These are phyloP conservation scores for Trametes villosa DNA, from an alignment of 768 basidiomycete genomes.

Conservation along the genomic window DNA sequence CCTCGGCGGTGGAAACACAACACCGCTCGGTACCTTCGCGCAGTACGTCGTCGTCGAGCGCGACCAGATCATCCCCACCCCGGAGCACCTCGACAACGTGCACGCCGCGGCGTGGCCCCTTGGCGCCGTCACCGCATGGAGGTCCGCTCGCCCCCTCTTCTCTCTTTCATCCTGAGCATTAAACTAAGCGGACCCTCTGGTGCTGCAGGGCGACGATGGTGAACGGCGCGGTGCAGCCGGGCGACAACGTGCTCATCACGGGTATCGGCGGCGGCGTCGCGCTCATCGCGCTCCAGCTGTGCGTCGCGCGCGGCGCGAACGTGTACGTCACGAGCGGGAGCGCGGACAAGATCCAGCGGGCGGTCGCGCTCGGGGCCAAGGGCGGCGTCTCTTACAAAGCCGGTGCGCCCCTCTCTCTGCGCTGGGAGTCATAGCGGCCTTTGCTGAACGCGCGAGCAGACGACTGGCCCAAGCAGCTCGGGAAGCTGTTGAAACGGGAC, in stretches of 20 bases:
- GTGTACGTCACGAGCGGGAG: constrained; percentile 85
- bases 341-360: constrained; percentile 69
- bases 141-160: constrained; percentile 48
- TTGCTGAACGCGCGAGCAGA: constrained; percentile 17
- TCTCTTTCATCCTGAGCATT: neutral
- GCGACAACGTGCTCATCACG: constrained; percentile 78
- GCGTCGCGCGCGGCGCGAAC: constrained; percentile 71
- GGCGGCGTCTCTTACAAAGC: constrained; percentile 79
- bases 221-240: constrained; percentile 62
- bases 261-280: constrained; percentile 89
- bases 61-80: constrained; percentile 66
- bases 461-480: constrained; percentile 43
- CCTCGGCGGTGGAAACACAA: constrained; percentile 60
- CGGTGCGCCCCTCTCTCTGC: constrained; percentile 39
- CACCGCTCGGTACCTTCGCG: constrained; percentile 70
- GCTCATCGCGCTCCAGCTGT: constrained; percentile 72
- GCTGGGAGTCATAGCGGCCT: too few relatives aligned
- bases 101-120: constrained; percentile 80
- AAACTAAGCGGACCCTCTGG: neutral
- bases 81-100: constrained; percentile 67
- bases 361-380: constrained; percentile 68
- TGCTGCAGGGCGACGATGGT: constrained; percentile 60
- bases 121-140: constrained; percentile 82
- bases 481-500: constrained; percentile 34
- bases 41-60: constrained; percentile 78